Evolutionary conservation across 768 basidiomycete species (phyloP), one percentile per base, ranked within the genome.

Genomic region (Astraeus odoratus): DNA sequence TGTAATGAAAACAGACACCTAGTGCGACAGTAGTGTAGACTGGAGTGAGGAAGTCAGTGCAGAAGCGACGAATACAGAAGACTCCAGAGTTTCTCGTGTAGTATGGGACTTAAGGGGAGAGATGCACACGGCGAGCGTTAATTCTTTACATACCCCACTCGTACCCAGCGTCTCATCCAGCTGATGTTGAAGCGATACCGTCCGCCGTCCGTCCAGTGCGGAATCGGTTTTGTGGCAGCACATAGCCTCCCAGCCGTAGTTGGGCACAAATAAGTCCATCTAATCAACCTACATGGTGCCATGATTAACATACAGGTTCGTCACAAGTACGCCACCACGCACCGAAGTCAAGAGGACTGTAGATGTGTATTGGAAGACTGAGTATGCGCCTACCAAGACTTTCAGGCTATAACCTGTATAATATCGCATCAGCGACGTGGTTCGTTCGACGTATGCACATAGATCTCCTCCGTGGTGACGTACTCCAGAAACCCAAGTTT

Each of bases 51-150:
- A n/a, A n/a, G n/a, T n/a, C n/a, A n/a, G n/a, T n/a, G n/a, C n/a
- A n/a, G n/a, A n/a, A n/a, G n/a, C n/a, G n/a, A n/a, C n/a, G n/a
- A n/a, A n/a, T n/a, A n/a, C n/a, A n/a, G n/a, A n/a, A n/a, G n/a
- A n/a, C n/a, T n/a, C n/a, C n/a, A n/a, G n/a, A n/a, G n/a, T n/a
- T n/a, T n/a, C n/a, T n/a, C n/a, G n/a, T n/a, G n/a, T n/a, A n/a
- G n/a, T n/a, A n/a, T n/a, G n/a, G 25, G 39, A 18, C 29, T 5
- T 36, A 15, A 22, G 41, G n/a, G 22, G 2, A 23, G 29, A 29
- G 18, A 58, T 68, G 38, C 40, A 73, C 75, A 75, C 75, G 73
- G 76, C 2, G 64, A 61, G n/a, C 63, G 51, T 74, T 74, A 76
- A 4, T 57, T 67, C 5, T 53, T 51, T 39, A 71, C 45, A n/a